These are phyloP conservation scores for Blastomyces silverae DNA, from an alignment of 2,329 filamentous ascomycete species.

Conservation along the genomic window DNA sequence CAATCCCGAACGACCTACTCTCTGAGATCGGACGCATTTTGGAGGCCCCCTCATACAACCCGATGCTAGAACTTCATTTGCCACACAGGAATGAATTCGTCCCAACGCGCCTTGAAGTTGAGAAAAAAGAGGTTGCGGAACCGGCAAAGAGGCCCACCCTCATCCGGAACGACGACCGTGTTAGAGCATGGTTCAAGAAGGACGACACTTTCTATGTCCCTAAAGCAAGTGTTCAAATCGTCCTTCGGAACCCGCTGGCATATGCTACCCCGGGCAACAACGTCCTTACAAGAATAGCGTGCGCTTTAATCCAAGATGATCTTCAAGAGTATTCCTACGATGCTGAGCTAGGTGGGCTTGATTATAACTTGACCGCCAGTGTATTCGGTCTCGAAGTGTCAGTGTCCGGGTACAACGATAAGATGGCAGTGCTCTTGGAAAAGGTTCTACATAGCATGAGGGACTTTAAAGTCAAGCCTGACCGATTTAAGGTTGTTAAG, in stretches of 20 bases:
- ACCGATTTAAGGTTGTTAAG: slow-evolving; percentile 85
- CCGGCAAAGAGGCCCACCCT: slow-evolving; percentile 68
- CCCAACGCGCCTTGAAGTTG: slow-evolving; percentile 83
- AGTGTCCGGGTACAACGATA: slow-evolving; percentile 91
- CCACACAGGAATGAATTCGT: slow-evolving; percentile 96
- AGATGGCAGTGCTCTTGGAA: slow-evolving; percentile 81
- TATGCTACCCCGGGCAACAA: slow-evolving; percentile 69
- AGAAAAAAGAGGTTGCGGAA: slow-evolving; percentile 81
- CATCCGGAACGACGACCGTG: slow-evolving; percentile 72
- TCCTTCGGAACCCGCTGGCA: slow-evolving; percentile 70
- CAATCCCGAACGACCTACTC: slow-evolving; percentile 69
- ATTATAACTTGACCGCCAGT: slow-evolving; percentile 70
- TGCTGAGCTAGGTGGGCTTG: slow-evolving; percentile 82
- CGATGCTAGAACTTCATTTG: slow-evolving; percentile 68
- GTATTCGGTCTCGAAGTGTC: slow-evolving; percentile 68
- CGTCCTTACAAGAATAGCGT: slow-evolving; percentile 72
- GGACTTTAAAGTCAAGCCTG: slow-evolving; percentile 74
- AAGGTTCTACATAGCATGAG: slow-evolving; percentile 80
- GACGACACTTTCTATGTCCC: slow-evolving; percentile 98
- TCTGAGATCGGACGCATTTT: slow-evolving; percentile 61
- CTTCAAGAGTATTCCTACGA: slow-evolving; percentile 93
- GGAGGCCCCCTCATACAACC: slow-evolving; percentile 50
- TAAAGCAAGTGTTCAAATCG: slow-evolving; percentile 79
- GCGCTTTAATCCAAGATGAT: slow-evolving; percentile 79
- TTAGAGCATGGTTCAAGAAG: slow-evolving; percentile 94